phyloP scores from a whole-genome alignment of 2,329 filamentous ascomycete genomes.

The Diaporthe amygdali region DNA sequence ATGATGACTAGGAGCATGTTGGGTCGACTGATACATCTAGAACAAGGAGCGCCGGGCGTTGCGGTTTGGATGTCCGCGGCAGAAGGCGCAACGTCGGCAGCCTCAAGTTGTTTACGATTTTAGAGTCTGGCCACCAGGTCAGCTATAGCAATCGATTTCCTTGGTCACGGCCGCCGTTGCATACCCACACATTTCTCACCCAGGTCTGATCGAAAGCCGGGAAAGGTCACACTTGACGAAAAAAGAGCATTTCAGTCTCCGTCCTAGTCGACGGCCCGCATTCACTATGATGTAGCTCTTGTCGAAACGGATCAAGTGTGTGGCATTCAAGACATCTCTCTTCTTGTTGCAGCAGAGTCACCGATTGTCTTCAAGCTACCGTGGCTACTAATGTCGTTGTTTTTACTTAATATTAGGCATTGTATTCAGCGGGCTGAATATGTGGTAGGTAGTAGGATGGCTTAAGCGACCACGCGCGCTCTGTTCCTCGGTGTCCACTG shows the following conservation, averaged over 20 bases:
- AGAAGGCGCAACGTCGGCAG: not conserved
- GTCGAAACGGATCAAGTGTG: not conserved
- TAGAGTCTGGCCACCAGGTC: not conserved
- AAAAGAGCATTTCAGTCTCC: not conserved
- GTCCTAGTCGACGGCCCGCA: not conserved
- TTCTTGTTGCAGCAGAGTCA: not conserved
- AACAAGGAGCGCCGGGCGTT: not conserved
- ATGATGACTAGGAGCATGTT: not conserved
- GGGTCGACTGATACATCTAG: not conserved
- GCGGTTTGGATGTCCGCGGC: not conserved
- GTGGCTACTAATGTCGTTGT: too few species aligned
- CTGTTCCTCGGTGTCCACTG: too few species aligned
- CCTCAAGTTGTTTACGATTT: not conserved
- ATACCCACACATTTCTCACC: not conserved
- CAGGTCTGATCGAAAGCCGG: not conserved
- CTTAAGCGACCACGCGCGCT: too few species aligned
- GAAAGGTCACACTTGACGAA: not conserved
- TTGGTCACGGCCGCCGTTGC: not conserved
- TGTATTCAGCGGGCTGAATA: not conserved
- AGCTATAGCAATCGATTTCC: not conserved
- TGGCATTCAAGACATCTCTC: not conserved
- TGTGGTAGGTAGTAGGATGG: not conserved
- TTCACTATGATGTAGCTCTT: not conserved
- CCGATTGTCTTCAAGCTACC: too few species aligned
- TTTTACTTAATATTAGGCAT: not conserved